phyloP scores from a whole-genome alignment of 2,329 filamentous ascomycete genomes.

The Alternaria panax region DNA sequence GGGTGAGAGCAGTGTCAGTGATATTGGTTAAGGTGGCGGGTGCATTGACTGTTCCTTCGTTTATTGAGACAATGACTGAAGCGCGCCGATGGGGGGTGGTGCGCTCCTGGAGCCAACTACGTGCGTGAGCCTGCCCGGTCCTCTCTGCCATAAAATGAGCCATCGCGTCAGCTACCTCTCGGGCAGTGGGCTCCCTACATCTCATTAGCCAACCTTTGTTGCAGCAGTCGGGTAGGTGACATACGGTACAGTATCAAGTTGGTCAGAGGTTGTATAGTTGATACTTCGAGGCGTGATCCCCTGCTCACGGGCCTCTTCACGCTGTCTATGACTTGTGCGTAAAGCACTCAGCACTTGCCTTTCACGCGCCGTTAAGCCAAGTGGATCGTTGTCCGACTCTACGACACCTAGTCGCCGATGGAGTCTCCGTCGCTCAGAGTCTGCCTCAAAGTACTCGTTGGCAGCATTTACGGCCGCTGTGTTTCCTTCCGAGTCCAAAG shows the following conservation, averaged over 20 bases:
- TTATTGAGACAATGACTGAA: slow-evolving; percentile 50
- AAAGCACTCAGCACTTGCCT: slow-evolving; percentile 57
- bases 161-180: slow-evolving; percentile 31
- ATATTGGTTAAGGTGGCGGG: slow-evolving; percentile 33
- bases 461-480: slow-evolving; percentile 51
- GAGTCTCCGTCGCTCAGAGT: slow-evolving; percentile 42
- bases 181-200: slow-evolving; percentile 25
- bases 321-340: slow-evolving; percentile 51
- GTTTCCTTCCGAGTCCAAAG: slow-evolving; percentile 48
- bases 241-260: slow-evolving; percentile 36
- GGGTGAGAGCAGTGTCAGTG: slow-evolving; percentile 39
- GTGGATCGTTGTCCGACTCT: slow-evolving; percentile 54
- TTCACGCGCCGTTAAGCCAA: slow-evolving; percentile 56
- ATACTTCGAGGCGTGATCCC: slow-evolving; percentile 51
- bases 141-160: slow-evolving; percentile 33
- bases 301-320: slow-evolving; percentile 52
- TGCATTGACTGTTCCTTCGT: slow-evolving; percentile 35
- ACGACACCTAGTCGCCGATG: slow-evolving; percentile 48
- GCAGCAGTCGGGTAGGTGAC: slow-evolving; percentile 12
- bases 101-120: slow-evolving; percentile 29
- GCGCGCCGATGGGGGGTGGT: slow-evolving; percentile 49
- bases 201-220: slow-evolving; percentile 11
- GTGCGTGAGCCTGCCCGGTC: slow-evolving; percentile 21
- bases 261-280: slow-evolving; percentile 50
- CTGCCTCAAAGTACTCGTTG: slow-evolving; percentile 54